Percentiles rank a stretch among this genome's conserved stretches.
Evolutionary conservation across 1,284 basidiomycete genomes (phyloP).

Genomic region (Cryptococcus floricola): DNA sequence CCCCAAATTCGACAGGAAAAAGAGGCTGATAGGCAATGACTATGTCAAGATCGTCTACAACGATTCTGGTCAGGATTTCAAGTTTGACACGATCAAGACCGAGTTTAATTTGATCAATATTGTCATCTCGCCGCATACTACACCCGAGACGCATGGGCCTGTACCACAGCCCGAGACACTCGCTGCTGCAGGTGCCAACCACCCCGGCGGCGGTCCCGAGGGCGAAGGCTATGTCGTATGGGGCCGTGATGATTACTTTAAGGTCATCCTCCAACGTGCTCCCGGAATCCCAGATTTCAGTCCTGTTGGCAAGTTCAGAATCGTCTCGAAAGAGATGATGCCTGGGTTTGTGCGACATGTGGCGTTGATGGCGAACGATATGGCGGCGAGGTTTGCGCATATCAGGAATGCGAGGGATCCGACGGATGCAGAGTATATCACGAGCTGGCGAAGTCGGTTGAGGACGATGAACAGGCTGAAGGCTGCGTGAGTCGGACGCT

Average conservation of each 20-base stretch:
- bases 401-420: constrained; percentile 62
- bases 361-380: constrained; percentile 79
- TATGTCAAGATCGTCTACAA: constrained; percentile 96
- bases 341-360: constrained; percentile 80
- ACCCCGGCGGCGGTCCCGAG: not conserved
- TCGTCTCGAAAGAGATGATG: constrained; percentile 78
- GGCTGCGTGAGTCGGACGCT: constrained; percentile 27
- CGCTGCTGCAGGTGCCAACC: constrained; percentile 2
- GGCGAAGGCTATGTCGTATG: constrained; percentile 22
- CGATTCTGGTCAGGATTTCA: constrained; percentile 81
- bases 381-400: constrained; percentile 73
- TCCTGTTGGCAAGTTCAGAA: constrained; percentile 85
- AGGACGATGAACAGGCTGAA: constrained; percentile 69
- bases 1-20: constrained; percentile 73
- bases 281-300: constrained; percentile 85
- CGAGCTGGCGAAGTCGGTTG: constrained; percentile 80
- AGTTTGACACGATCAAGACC: constrained; percentile 84
- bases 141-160: constrained; percentile 65
- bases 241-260: constrained; percentile 67
- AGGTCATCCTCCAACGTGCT: constrained; percentile 78
- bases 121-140: constrained; percentile 88
- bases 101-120: constrained; percentile 98
- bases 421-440: constrained; percentile 70
- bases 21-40: constrained; percentile 91
- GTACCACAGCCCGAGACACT: constrained; percentile 2